phyloP scores from a whole-genome alignment of 2,329 filamentous ascomycete species.

The Neonectria sp. region DNA sequence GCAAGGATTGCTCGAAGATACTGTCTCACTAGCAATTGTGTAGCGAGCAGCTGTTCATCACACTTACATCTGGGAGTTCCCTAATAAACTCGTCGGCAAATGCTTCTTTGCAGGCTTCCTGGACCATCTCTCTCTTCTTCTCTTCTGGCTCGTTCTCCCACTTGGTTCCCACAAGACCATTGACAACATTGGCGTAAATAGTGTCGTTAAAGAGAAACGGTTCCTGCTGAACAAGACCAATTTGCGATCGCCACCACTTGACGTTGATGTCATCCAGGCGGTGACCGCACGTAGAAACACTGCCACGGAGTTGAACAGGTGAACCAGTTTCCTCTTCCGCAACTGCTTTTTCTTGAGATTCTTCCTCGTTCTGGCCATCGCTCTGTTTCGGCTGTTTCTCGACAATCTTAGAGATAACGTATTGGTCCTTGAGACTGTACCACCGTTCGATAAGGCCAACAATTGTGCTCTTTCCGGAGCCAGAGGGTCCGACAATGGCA shows the following conservation, averaged over 20 bases:
- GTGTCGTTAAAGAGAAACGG: constrained; percentile 78
- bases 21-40: too few species aligned
- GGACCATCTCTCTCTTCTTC: constrained; percentile 71
- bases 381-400: not conserved
- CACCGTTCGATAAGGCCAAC: constrained; percentile 67
- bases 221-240: constrained; percentile 78
- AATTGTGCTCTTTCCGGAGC: constrained; percentile 67
- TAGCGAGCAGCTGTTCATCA: too few species aligned
- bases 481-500: constrained; percentile 68
- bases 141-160: constrained; percentile 68
- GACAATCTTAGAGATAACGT: not conserved
- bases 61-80: constrained; percentile 66
- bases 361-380: too few species aligned
- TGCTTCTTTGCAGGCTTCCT: constrained; percentile 75
- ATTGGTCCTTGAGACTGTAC: constrained; percentile 57
- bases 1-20: too few species aligned
- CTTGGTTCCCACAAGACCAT: constrained; percentile 68
- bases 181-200: constrained; percentile 74
- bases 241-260: constrained; percentile 74
- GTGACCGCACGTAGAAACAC: constrained; percentile 67
- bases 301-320: constrained; percentile 60
- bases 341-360: not conserved
- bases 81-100: constrained; percentile 80
- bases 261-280: constrained; percentile 71
- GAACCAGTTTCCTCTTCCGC: constrained; percentile 56